These are phyloP conservation scores for Trichoderma orchidacearum DNA, from an alignment of 495 filamentous ascomycete genomes.

Conservation along the genomic window DNA sequence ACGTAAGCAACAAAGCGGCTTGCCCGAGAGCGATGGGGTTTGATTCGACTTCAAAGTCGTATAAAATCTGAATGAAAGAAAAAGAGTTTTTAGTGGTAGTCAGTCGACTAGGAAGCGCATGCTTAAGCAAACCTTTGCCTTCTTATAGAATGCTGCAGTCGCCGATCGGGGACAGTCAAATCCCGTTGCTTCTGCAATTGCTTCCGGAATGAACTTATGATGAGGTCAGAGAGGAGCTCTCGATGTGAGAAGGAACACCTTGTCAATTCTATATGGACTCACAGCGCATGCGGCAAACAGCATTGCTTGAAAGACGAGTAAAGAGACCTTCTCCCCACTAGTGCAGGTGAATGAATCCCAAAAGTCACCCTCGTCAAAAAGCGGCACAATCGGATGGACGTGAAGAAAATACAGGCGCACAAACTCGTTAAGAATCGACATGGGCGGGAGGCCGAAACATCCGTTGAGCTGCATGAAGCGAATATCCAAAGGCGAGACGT, in stretches of 20 bases:
- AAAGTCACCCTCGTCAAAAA: constrained; percentile 33
- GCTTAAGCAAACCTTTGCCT: constrained; percentile 19
- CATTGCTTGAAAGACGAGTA: constrained; percentile 35
- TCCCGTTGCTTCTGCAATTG: constrained; percentile 25
- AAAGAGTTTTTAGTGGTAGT: constrained; percentile 9
- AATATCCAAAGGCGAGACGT: constrained; percentile 27
- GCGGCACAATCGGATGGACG: constrained; percentile 31
- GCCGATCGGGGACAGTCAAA: constrained; percentile 28
- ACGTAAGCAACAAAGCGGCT: constrained; percentile 28
- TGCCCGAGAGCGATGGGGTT: constrained; percentile 22
- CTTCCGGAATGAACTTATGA: constrained; percentile 24
- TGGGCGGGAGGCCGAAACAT: constrained; percentile 26
- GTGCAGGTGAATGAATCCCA: constrained; percentile 25
- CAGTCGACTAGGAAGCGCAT: neutral
- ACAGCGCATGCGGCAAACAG: constrained; percentile 34
- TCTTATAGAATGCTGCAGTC: constrained; percentile 26
- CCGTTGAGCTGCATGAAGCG: constrained; percentile 27
- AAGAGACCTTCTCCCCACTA: constrained; percentile 12
- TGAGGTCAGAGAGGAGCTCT: too few species aligned
- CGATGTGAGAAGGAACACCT: too few species aligned
- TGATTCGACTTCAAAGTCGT: constrained; percentile 21
- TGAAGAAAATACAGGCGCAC: constrained; percentile 33
- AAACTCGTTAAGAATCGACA: constrained; percentile 26
- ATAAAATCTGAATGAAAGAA: constrained; percentile 6
- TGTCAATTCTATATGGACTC: too few species aligned